A percentile compares a stretch with the other conserved stretches of the same genome.
Conservation (phyloP, 768 basidiomycete genomes). For the Rhodotorula paludigena region DNA sequence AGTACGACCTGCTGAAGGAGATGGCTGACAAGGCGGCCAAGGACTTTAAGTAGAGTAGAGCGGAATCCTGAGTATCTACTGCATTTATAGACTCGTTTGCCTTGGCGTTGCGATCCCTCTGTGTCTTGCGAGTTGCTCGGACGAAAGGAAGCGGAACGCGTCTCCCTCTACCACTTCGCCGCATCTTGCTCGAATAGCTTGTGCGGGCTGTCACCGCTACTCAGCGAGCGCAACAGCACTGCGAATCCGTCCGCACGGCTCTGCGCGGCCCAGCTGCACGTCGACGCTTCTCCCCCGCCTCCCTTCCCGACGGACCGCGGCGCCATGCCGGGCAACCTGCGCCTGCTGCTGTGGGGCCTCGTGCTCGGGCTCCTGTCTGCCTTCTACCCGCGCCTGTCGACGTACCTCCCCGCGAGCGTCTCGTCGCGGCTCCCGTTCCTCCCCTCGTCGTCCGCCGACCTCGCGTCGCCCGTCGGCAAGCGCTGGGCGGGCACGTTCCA, state of each 20-base stretch:
- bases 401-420: slow-evolving; percentile 4
- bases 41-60: not conserved
- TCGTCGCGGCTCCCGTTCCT: slow-evolving; percentile 24
- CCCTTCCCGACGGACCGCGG: not conserved
- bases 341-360: slow-evolving; percentile 16
- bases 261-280: not conserved
- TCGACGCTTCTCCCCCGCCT: not conserved
- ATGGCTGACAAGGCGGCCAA: slow-evolving; percentile 27
- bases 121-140: too few species aligned
- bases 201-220: too few species aligned
- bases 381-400: slow-evolving; percentile 19
- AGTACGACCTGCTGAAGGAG: slow-evolving; percentile 30
- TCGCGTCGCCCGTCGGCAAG: slow-evolving; percentile 2
- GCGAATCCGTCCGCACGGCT: too few species aligned
- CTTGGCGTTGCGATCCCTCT: too few species aligned
- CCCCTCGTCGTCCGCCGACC: not conserved
- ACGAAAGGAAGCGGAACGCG: too few species aligned
- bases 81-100: too few species aligned
- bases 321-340: slow-evolving; percentile 10
- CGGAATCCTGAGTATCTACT: too few species aligned
- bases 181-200: too few species aligned
- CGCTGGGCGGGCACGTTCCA: slow-evolving; percentile 19
- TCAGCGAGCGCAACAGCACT: too few species aligned
- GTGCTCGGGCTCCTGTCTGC: slow-evolving; percentile 14
- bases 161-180: too few species aligned